These are phyloP conservation scores for Claviceps africana DNA, from an alignment of 2,329 filamentous ascomycete genomes.

Conservation along the genomic window DNA sequence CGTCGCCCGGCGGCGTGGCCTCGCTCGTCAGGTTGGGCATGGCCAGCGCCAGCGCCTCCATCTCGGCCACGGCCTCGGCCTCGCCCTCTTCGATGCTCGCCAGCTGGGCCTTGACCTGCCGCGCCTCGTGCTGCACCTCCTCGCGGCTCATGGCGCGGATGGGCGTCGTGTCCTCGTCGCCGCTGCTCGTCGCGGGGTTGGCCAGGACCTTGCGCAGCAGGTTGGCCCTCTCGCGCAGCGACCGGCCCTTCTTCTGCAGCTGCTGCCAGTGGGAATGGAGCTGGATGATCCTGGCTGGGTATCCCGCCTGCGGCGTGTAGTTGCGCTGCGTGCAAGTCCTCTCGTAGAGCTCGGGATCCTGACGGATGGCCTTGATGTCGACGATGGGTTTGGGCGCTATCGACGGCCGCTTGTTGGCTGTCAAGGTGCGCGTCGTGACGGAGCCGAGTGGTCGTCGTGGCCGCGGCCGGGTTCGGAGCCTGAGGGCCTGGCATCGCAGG, in stretches of 20 bases:
- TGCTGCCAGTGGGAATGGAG: constrained; percentile 44
- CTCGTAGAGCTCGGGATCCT: constrained; percentile 67
- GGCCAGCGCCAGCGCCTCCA: constrained; percentile 59
- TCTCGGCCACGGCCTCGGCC: constrained; percentile 44
- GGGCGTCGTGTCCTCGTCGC: constrained; percentile 26
- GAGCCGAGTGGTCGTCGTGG: neutral
- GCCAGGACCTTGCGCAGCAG: constrained; percentile 40
- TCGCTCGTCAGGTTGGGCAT: constrained; percentile 77
- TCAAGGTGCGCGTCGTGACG: constrained; percentile 10
- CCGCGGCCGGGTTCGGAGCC: neutral
- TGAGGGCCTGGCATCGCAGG: constrained; percentile 11
- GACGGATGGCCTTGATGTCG: constrained; percentile 80
- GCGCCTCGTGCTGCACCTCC: constrained; percentile 48
- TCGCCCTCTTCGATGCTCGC: constrained; percentile 47
- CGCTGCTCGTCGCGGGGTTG: constrained; percentile 33
- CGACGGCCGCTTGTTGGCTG: constrained; percentile 38
- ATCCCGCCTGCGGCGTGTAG: constrained; percentile 45
- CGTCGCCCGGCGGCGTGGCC: constrained; percentile 56
- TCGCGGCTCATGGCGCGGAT: constrained; percentile 28
- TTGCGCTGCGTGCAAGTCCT: constrained; percentile 77
- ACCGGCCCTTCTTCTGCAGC: constrained; percentile 46
- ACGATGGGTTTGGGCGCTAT: constrained; percentile 66
- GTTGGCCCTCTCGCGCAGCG: constrained; percentile 53
- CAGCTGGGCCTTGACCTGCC: constrained; percentile 48
- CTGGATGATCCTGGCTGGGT: constrained; percentile 41